These are phyloP conservation scores for Cantharellus anzutake DNA, from an alignment of 768 basidiomycete genomes.

Conservation along the genomic window DNA sequence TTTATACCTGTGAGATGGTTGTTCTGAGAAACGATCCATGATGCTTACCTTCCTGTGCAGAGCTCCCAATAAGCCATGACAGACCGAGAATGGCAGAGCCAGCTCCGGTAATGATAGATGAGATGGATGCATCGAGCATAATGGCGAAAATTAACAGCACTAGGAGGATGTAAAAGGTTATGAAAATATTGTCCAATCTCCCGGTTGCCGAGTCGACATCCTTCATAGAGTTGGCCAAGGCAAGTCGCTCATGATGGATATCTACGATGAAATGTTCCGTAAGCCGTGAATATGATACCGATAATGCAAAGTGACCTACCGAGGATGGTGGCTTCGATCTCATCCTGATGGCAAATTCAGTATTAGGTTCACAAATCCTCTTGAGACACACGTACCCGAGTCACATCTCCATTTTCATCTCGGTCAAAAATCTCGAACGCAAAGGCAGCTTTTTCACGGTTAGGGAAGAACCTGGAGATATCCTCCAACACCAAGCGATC, in stretches of 20 bases:
- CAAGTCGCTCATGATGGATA: slow-evolving; percentile 68
- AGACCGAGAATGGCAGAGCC: slow-evolving; percentile 44
- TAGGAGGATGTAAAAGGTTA: slow-evolving; percentile 57
- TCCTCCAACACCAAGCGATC: slow-evolving; percentile 46
- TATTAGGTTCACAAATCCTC: neutral
- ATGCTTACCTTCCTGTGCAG: slow-evolving; percentile 9
- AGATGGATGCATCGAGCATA: slow-evolving; percentile 56
- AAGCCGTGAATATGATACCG: neutral
- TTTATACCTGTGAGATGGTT: slow-evolving; percentile 28
- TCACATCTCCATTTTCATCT: slow-evolving; percentile 27
- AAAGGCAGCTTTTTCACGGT: slow-evolving; percentile 34
- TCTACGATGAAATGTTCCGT: slow-evolving; percentile 25
- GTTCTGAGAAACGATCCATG: slow-evolving; percentile 24
- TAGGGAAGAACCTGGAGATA: slow-evolving; percentile 50
- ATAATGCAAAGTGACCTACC: slow-evolving; percentile 6
- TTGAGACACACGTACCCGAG: slow-evolving; percentile 4
- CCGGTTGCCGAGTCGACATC: slow-evolving; percentile 83
- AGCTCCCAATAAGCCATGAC: slow-evolving; percentile 69
- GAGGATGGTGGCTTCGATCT: neutral
- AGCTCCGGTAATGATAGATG: slow-evolving; percentile 56
- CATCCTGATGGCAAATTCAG: neutral
- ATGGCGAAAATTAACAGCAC: slow-evolving; percentile 66
- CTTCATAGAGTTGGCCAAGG: slow-evolving; percentile 70
- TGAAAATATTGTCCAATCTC: slow-evolving; percentile 68
- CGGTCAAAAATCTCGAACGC: slow-evolving; percentile 25